Base-by-base conservation (phyloP, 1,284 basidiomycete species). In the Schizophyllum amplum region DNA sequence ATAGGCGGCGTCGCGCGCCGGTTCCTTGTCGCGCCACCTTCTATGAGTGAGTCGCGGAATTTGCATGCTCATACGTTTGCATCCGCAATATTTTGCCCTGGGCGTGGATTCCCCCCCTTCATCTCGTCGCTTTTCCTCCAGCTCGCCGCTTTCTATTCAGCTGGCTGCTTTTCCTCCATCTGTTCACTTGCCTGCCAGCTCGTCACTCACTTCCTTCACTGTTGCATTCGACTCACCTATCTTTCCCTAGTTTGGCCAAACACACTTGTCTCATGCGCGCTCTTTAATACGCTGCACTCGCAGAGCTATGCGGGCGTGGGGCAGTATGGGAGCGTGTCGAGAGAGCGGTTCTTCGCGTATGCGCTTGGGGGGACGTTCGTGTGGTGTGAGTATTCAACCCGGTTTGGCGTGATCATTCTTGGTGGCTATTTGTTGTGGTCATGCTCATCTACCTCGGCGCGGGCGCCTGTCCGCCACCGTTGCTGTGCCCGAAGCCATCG, bases 211-310 rank as follows among this genome's bases (percentile, higher is more conserved):
- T 27, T 51, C 65, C 57, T 57, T 62, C 9, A 33, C 62, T 56
- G 52, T n/a, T 21, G n/a, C 26, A 49, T 47, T 53, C 13, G 42
- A 55, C 26, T 42, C 24, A n/a, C 13, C 11, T 53, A 15, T 20
- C 21, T 21, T 51, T 21, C 6, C 5, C 7, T 58, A 83, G 80
- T 92, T 61, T 92, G 89, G 90, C 90, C 90, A 1, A 79, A 82
- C 57, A 87, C 87, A 53, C 78, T 94, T 1, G 89, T 92, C 24
- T 79, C 78, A 20, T 86, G 88, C 58, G 91, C 92, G 4, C 80
- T 91, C 17, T 86, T 94, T 70, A 86, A 85, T 67, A 85, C 83
- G 17, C 73, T 86, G 7, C 84, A 86, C 64, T 79, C 79, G 4
- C 78, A 82, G 61, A 74, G 75, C 50, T 87, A 87, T 68, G 72